Percentiles rank a stretch among this genome's conserved stretches.
phyloP scores from a whole-genome alignment of 768 basidiomycete species.

The Amyloporia xantha region DNA sequence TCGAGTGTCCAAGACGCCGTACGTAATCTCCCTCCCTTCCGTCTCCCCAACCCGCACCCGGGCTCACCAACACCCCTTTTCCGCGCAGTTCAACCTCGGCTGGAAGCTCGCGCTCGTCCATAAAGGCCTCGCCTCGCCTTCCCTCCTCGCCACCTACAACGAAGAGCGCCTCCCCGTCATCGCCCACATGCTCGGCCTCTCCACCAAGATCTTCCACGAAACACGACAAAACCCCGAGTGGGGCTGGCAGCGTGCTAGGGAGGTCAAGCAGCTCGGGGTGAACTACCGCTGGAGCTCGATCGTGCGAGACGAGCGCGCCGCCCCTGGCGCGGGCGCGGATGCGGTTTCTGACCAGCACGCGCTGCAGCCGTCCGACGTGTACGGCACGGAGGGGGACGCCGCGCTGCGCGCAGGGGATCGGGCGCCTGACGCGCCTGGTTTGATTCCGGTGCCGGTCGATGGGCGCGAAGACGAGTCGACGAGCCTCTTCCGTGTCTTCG shows the following conservation, averaged over 20 bases:
- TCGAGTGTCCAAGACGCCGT: constrained; percentile 22
- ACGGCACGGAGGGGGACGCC: constrained; percentile 12
- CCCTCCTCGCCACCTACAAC: constrained; percentile 23
- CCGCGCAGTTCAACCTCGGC: constrained; percentile 21
- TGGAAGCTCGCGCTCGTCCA: constrained; percentile 26
- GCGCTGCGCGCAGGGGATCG: constrained; percentile 27
- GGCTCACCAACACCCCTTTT: background rate
- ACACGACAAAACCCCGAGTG: background rate
- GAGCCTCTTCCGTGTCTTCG: constrained; percentile 6
- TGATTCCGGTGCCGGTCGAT: constrained; percentile 8
- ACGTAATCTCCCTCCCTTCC: constrained; percentile 5
- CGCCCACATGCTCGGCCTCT: constrained; percentile 22
- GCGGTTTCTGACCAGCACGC: too few relatives aligned
- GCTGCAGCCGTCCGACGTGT: too few relatives aligned
- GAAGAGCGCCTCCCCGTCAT: constrained; percentile 26
- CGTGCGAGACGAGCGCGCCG: constrained; percentile 16
- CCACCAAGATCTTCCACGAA: constrained; percentile 7
- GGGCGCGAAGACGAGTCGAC: background rate
- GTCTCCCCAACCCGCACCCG: too few relatives aligned
- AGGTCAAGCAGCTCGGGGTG: constrained; percentile 38
- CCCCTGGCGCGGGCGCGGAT: constrained; percentile 9
- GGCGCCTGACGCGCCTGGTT: constrained; percentile 33
- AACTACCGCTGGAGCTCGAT: too few relatives aligned
- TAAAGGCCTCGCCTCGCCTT: constrained; percentile 19
- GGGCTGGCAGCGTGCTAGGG: constrained; percentile 1